Base-by-base conservation (phyloP, 1,139 yeast genomes). In the Candida frijolesensis region DNA sequence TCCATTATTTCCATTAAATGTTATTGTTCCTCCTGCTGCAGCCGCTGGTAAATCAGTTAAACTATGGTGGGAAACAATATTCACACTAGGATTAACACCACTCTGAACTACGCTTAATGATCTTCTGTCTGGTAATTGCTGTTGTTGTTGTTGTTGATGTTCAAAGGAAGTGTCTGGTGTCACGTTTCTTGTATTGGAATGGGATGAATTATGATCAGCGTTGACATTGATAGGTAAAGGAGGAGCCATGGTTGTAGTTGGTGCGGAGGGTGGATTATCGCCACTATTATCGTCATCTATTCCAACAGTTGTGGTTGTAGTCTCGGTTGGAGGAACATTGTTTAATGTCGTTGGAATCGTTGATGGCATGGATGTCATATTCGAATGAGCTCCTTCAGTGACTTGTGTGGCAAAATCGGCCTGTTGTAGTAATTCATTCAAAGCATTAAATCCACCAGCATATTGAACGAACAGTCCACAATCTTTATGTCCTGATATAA, bases 361-460 rank as follows among this genome's bases (percentile, higher is more conserved):
- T 7, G 61, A 54, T 37, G 65, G 65, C 22, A 60, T 53, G 1
- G 64, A 52, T 16, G 53, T 51, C 43, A 58, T 49, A 42, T 58
- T 60, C 4, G 53, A 51, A 14, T 52, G 59, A 7, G 57, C 50
- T 37, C 57, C 56, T 35, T 59, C 60, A 3, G 64, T 57, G 11
- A 56, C 40, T 35, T 62, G 58, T 0, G 70, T 64, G 8, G 66
- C 63, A 42, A 59, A 71, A 47, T 66, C 66, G 0, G 74, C 62
- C 48, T 67, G 76, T 44, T 67, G 70, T 16, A 75, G 54, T 5
- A 74, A 54, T 45, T 65, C 61, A 54, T 67, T 66, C 47, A 75
- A 57, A 35, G 67, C 68, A 14, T 72, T 72, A 50, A 57, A 68
- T 0, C 80, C 79, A 14, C 80, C 79, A 15, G 72, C 65, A 11